These are phyloP conservation scores for Vinca minor DNA, from an alignment of 257 asterid species.

Conservation along the genomic window DNA sequence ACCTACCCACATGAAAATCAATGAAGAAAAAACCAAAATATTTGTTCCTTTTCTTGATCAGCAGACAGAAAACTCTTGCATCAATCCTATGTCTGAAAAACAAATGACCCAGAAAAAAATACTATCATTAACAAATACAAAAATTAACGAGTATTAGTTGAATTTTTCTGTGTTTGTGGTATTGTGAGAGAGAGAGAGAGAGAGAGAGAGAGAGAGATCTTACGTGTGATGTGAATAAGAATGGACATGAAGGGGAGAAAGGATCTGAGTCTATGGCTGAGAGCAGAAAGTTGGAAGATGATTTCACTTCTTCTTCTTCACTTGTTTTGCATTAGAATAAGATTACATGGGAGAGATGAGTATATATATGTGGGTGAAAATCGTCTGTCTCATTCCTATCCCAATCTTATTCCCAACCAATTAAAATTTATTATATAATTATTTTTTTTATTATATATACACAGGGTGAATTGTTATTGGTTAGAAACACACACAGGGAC, in stretches of 20 bases:
- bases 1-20: not conserved
- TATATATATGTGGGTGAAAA: too few relatives aligned
- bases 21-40: not conserved
- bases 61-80: not conserved
- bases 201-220: constrained; percentile 2
- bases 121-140: not conserved
- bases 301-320: not conserved
- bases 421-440: too few relatives aligned
- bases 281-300: not conserved
- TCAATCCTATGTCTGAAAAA: constrained; percentile 11
- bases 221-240: constrained; percentile 4
- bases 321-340: not conserved
- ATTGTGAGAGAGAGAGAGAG: too few relatives aligned
- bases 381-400: too few relatives aligned
- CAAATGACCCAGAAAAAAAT: not conserved
- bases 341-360: too few relatives aligned
- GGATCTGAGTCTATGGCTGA: not conserved
- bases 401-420: too few relatives aligned
- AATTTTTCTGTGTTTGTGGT: not conserved
- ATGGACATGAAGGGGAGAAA: not conserved
- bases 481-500: too few relatives aligned
- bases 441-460: too few relatives aligned
- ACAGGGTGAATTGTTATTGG: too few relatives aligned
- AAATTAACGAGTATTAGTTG: not conserved
- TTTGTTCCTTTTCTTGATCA: not conserved